phyloP scores from a whole-genome alignment of 768 basidiomycete species.

The Pulveroboletus ravenelii region DNA sequence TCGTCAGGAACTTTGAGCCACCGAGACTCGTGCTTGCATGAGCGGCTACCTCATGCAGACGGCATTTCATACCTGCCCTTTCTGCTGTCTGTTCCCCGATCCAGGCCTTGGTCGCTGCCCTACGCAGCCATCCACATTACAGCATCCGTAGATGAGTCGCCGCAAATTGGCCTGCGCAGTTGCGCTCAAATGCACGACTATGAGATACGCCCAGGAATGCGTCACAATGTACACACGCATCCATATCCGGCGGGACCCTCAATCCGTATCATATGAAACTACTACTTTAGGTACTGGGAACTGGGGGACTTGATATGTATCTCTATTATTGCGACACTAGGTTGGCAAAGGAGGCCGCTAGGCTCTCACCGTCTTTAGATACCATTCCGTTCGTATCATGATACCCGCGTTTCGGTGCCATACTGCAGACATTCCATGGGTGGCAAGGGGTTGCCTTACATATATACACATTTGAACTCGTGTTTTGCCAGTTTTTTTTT shows the following conservation, averaged over 20 bases:
- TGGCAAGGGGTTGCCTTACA: slow-evolving; percentile 20
- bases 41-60: background rate
- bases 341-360: slow-evolving; percentile 6
- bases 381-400: slow-evolving; percentile 7
- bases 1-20: slow-evolving; percentile 54
- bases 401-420: slow-evolving; percentile 12
- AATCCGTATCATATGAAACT: background rate
- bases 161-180: background rate
- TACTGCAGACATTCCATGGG: background rate
- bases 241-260: slow-evolving; percentile 14
- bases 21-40: slow-evolving; percentile 19
- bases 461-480: background rate
- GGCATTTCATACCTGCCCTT: background rate
- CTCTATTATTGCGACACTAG: slow-evolving; percentile 14
- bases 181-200: background rate
- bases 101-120: background rate
- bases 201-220: slow-evolving; percentile 16
- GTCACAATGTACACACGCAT: slow-evolving; percentile 28
- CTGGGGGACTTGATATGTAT: slow-evolving; percentile 15
- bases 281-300: slow-evolving; percentile 4
- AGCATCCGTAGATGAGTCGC: background rate
- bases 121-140: background rate
- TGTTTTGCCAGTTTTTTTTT: too few relatives aligned
- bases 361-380: slow-evolving; percentile 2
- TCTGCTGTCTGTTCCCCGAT: background rate